Base-by-base conservation (phyloP, 495 filamentous ascomycete species). In the Aspergillus incahuasiensis region DNA sequence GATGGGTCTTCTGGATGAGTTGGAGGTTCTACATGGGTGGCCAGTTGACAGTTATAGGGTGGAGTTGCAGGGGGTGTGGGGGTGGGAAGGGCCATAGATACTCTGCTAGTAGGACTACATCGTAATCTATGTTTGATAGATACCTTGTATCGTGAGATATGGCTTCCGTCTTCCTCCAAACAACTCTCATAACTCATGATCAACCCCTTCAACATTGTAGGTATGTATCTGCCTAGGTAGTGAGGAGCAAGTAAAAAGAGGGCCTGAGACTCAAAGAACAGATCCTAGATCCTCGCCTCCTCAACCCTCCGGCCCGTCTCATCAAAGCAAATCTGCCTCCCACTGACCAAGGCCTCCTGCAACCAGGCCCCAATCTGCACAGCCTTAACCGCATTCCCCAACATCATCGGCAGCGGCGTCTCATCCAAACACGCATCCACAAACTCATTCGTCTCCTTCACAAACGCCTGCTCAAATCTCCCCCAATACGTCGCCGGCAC, bases 401-500 rank as follows among this genome's bases (percentile, higher is more conserved):
- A 60, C 59, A 78, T 75, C 59, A 86, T 66, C 21, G 83, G 82
- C 60, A 86, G 40, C 47, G 67, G 58, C 38, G 42, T 72, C 43
- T 78, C 63, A 59, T 86, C 82, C 52, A 87, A 48, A 50, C 76
- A 78, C 18, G 67, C 66, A 19, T 66, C 77, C 0, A 79, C 77
- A 60, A 84, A 87, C 66, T 86, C 81, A 49, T 81, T 80, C 18
- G 79, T 76, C 68, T 86, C 84, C 1, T 65, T 78, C 30, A 85
- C 79, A 70, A 86, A 87, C 2, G 84, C 84, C 51, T 77, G 58
- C 68, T 82, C 76, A 56, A 86, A 87, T 12, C 84, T 69, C 46
- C 80, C 82, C 56, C 79, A 86, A 59, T 85, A 87, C 42, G 74
- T 65, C 58, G 67, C 66, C 1, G 82, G 80, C 15, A 86, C 76